These are phyloP conservation scores for Quercus lobata DNA, from an alignment of 331 rosid genomes.

Conservation along the genomic window DNA sequence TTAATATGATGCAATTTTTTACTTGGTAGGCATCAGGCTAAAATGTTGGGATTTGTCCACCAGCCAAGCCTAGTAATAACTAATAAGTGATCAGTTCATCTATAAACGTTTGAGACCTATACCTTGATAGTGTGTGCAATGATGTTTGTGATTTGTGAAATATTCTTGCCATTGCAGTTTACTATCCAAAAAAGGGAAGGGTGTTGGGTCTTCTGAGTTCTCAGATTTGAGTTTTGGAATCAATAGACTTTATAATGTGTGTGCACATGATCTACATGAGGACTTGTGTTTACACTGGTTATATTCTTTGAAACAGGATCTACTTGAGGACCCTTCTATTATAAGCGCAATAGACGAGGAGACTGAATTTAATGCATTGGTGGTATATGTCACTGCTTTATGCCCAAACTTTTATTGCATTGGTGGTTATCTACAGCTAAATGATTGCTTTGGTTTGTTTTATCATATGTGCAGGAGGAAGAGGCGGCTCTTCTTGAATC, in stretches of 20 bases:
- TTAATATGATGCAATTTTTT: no score
- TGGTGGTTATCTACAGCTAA: conserved; percentile 1
- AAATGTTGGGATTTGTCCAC: no score
- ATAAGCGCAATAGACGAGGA: conserved; percentile 84
- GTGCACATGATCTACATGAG: not conserved
- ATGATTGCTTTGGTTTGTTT: not conserved
- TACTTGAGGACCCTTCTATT: conserved; percentile 72
- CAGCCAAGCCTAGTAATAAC: not conserved
- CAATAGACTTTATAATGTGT: not conserved
- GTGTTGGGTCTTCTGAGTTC: not conserved
- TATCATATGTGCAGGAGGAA: conserved; percentile 57
- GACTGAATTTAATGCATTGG: conserved; percentile 87
- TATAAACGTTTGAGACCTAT: not conserved
- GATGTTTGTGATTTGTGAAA: not conserved
- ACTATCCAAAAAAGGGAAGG: not conserved
- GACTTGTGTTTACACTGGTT: not conserved
- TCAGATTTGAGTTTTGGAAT: not conserved
- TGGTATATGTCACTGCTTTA: conserved; percentile 58
- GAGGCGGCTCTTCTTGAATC: conserved; percentile 87
- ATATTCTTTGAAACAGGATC: conserved; percentile 53
- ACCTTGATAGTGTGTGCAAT: not conserved
- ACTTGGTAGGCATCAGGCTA: no score
- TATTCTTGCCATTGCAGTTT: not conserved
- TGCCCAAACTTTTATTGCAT: not conserved
- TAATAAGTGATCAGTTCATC: not conserved